Evolutionary conservation across 495 filamentous ascomycete genomes (phyloP).

Genomic region (Penicillium psychrofluorescens): DNA sequence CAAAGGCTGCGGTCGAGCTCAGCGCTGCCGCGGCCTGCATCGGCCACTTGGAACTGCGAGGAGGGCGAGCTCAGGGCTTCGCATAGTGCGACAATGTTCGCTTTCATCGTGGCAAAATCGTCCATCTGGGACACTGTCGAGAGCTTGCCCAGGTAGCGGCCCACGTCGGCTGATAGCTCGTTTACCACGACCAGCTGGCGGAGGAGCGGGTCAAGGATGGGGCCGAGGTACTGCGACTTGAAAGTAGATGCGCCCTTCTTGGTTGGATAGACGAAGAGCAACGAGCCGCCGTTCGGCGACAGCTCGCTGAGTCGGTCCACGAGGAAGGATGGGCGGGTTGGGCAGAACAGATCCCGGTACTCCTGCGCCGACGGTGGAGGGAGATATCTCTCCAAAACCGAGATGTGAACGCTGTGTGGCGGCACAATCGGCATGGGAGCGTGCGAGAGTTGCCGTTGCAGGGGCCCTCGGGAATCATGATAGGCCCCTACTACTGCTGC

Average conservation of each 20-base stretch:
- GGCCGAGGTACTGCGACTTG: conserved; percentile 56
- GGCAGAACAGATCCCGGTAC: conserved; percentile 52
- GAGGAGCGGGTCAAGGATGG: conserved; percentile 60
- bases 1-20: conserved; percentile 51
- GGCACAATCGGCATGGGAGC: conserved; percentile 57
- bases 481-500: conserved; percentile 49
- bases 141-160: conserved; percentile 50
- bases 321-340: conserved; percentile 52
- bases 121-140: conserved; percentile 51
- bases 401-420: conserved; percentile 56
- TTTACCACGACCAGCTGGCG: conserved; percentile 59
- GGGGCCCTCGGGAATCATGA: conserved; percentile 45
- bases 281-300: conserved; percentile 47
- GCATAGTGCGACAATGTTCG: conserved; percentile 44
- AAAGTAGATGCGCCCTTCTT: conserved; percentile 56
- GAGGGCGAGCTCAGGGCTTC: conserved; percentile 30
- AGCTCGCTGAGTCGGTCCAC: conserved; percentile 62
- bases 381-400: conserved; percentile 64
- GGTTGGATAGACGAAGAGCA: conserved; percentile 68
- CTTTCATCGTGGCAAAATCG: conserved; percentile 48
- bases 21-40: conserved; percentile 46
- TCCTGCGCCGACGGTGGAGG: conserved; percentile 56
- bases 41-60: conserved; percentile 41
- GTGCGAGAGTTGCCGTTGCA: conserved; percentile 29
- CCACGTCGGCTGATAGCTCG: conserved; percentile 52